Evolutionary conservation across 2,329 filamentous ascomycete species (phyloP).

Genomic region (Exophiala oligosperma): DNA sequence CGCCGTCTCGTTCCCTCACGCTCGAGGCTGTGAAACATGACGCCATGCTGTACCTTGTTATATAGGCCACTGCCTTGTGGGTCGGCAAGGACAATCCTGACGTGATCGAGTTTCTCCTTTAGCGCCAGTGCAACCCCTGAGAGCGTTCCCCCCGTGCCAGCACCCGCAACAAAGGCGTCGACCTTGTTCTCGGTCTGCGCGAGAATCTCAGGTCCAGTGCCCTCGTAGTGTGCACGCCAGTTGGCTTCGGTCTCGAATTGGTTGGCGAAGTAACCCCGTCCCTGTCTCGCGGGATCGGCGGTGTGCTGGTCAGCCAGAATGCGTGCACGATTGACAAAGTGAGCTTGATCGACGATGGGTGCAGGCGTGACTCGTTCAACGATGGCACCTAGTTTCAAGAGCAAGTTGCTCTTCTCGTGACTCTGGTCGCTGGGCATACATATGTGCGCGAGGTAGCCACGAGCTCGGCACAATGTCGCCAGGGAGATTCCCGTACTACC

Average conservation of each 20-base stretch:
- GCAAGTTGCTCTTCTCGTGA: slow-evolving; percentile 82
- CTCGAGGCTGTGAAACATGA: slow-evolving; percentile 92
- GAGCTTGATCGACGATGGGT: slow-evolving; percentile 86
- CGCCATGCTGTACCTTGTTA: slow-evolving; percentile 87
- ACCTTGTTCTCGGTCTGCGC: slow-evolving; percentile 71
- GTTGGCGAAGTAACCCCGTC: slow-evolving; percentile 88
- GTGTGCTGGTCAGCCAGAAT: slow-evolving; percentile 75
- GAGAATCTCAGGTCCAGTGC: slow-evolving; percentile 88
- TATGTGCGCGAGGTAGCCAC: slow-evolving; percentile 90
- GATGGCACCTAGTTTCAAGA: slow-evolving; percentile 85
- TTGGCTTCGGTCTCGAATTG: slow-evolving; percentile 94
- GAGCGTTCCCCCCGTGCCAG: slow-evolving; percentile 84
- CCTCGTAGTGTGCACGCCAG: slow-evolving; percentile 76
- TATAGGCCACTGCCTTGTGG: slow-evolving; percentile 91
- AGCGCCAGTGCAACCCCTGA: slow-evolving; percentile 81
- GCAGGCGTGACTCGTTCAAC: slow-evolving; percentile 89
- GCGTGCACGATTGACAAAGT: slow-evolving; percentile 92
- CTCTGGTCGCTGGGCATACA: slow-evolving; percentile 96
- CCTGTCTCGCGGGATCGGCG: slow-evolving; percentile 54
- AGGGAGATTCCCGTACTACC: slow-evolving; percentile 95
- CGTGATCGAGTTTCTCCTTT: slow-evolving; percentile 66
- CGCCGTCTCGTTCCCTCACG: slow-evolving; percentile 85
- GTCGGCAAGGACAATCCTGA: slow-evolving; percentile 82
- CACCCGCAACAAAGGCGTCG: slow-evolving; percentile 89
- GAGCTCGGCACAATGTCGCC: slow-evolving; percentile 81